These are phyloP conservation scores for Tieghemostelium lacteum DNA, from an alignment of 78 protist species.

Conservation along the genomic window DNA sequence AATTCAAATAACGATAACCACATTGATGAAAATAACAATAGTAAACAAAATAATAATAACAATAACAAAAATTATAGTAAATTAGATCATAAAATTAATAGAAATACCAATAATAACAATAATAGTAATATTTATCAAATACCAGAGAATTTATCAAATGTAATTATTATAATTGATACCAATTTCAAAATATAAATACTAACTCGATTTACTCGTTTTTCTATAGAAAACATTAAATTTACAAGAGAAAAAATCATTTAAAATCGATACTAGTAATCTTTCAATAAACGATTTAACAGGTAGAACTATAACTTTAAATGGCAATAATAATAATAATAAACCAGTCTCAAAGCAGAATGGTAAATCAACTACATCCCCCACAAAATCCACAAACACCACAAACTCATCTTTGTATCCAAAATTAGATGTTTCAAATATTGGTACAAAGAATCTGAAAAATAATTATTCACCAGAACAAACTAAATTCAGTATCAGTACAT, in stretches of 20 bases:
- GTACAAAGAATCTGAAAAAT: constrained; percentile 22
- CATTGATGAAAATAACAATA: too few relatives aligned
- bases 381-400: background rate
- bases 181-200: background rate
- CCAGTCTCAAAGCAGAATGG: background rate
- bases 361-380: background rate
- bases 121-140: constrained; percentile 9
- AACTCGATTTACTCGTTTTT: background rate
- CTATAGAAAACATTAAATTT: background rate
- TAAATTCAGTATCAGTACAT: background rate
- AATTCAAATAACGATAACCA: too few relatives aligned
- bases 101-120: background rate
- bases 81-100: background rate
- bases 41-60: background rate
- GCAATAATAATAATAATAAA: background rate
- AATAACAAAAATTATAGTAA: background rate
- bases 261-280: background rate
- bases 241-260: too few relatives aligned
- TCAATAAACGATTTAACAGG: background rate
- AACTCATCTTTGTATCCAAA: background rate
- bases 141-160: background rate
- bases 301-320: background rate
- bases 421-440: background rate
- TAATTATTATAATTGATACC: background rate
- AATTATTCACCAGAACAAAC: constrained; percentile 38